Evolutionary conservation across 2,329 filamentous ascomycete genomes (phyloP), one percentile per base, ranked within the genome.

Genomic region (Fonsecaea pedrosoi): DNA sequence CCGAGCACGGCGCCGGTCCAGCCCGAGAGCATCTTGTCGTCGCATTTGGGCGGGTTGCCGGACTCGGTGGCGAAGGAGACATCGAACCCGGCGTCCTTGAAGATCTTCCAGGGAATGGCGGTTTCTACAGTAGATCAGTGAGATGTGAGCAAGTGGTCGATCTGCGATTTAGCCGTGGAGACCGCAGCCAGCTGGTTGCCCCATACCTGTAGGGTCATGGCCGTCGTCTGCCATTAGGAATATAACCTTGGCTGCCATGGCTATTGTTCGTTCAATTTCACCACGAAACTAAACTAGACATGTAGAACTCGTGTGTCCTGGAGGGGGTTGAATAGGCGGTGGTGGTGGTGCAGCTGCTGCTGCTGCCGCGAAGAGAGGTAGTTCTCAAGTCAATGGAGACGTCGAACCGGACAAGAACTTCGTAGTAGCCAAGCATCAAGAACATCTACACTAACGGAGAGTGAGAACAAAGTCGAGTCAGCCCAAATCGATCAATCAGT

Each of bases 171-270:
- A 25, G 25, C 25, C 3, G 25, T 25, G 25, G 25, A 25, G 25
- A 25, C 25, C 25, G 1, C 25, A 25, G 25, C 25, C 25, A 25
- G 25, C 25, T 25, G 25, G 25, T 25, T 2, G 2, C 25, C 25
- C 59, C 69, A 45, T 69, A 85, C 84, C 83, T 54, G 84, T 85
- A 1, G 84, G 84, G 69, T 86, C 84, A 70, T 86, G 82, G 53
- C 83, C 84, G 68, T 85, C 85, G 71, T 86, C 83, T 50, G 83
- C 80, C 83, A 86, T 85, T 61, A 84, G 70, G 53, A 85, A 80
- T 45, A 84, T 71, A 30, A 79, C 79, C 68, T 81, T 83, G 2
- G 75, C 70, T 32, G 71, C 60, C 67, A 69, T 69, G 1, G 32
- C 35, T 18, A 25, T 25, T 25, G 25, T 25, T 25, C 25, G 25